Conservation (phyloP, 2,329 filamentous ascomycete species). For the Ceratocystis cubensis region DNA sequence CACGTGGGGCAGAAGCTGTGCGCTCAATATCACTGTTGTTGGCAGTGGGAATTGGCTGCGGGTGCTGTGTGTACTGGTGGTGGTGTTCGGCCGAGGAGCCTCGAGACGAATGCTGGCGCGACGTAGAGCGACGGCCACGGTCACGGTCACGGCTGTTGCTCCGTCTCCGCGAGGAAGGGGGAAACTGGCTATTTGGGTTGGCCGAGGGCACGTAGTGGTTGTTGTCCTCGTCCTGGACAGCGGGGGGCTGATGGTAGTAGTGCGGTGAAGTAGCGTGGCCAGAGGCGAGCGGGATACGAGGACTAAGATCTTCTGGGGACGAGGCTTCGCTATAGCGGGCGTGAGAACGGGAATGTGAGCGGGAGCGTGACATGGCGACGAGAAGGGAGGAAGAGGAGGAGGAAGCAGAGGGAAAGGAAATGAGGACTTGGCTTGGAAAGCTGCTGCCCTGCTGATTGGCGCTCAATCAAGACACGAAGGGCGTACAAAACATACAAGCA, state of each 20-base stretch:
- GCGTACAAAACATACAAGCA: too few species aligned
- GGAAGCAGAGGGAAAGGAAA: background rate
- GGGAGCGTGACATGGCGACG: slow-evolving; percentile 3
- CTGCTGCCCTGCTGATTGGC: too few species aligned
- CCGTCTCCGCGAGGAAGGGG: background rate
- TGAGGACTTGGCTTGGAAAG: too few species aligned
- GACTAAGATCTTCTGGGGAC: background rate
- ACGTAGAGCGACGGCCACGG: background rate
- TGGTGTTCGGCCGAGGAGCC: background rate
- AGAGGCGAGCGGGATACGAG: background rate
- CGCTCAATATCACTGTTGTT: background rate
- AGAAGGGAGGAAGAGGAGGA: background rate
- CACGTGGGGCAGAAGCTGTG: background rate
- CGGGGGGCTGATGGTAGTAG: background rate
- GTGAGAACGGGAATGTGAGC: background rate
- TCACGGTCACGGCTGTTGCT: background rate
- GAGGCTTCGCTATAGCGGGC: background rate
- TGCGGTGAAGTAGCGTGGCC: background rate
- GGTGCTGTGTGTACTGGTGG: background rate
- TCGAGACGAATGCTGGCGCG: background rate
- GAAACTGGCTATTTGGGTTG: background rate
- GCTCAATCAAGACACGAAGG: too few species aligned
- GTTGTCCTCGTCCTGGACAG: background rate
- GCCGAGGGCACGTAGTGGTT: background rate
- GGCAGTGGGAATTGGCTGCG: background rate